Evolutionary conservation across 2,329 filamentous ascomycete genomes (phyloP).

Genomic region (Tolypocladium ovalisporum): DNA sequence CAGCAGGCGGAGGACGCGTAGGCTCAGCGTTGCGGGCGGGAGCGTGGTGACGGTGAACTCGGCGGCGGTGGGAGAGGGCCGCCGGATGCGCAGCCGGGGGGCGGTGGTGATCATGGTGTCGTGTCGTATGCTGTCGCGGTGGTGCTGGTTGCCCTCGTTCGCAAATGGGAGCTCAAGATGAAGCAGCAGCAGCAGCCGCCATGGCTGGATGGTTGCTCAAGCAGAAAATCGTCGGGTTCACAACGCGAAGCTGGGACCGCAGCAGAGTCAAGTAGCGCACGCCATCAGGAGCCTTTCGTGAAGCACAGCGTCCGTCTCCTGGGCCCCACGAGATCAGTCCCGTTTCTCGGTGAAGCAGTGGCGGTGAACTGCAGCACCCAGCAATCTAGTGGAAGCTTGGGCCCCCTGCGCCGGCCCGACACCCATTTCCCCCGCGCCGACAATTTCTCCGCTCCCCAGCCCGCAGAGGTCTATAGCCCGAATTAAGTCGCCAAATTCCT

Average conservation of each 20-base stretch:
- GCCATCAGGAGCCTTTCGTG: not conserved
- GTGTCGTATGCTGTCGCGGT: not conserved
- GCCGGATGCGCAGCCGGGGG: constrained; percentile 50
- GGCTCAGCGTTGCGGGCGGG: constrained; percentile 38
- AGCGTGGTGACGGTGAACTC: constrained; percentile 85
- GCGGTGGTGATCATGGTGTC: constrained; percentile 43
- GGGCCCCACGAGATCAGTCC: not conserved
- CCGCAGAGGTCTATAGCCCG: constrained; percentile 10
- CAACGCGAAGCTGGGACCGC: not conserved
- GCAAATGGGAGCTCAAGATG: not conserved
- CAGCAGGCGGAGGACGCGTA: constrained; percentile 32
- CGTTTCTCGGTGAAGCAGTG: not conserved
- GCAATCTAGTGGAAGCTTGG: too few relatives aligned
- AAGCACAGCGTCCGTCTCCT: not conserved
- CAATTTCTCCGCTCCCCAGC: not conserved
- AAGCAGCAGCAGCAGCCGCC: not conserved
- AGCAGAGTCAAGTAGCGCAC: not conserved
- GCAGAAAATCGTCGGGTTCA: not conserved
- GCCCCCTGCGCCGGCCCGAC: too few relatives aligned
- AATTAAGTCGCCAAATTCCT: constrained; percentile 2
- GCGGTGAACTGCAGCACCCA: not conserved
- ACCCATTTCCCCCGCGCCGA: not conserved
- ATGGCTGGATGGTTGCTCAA: not conserved
- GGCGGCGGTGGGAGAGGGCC: constrained; percentile 78
- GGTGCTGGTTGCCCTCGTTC: not conserved